A percentile compares a stretch with the other conserved stretches of the same genome.
Evolutionary conservation across 768 basidiomycete species (phyloP).

Genomic region (Rhodotorula kratochvilovae): DNA sequence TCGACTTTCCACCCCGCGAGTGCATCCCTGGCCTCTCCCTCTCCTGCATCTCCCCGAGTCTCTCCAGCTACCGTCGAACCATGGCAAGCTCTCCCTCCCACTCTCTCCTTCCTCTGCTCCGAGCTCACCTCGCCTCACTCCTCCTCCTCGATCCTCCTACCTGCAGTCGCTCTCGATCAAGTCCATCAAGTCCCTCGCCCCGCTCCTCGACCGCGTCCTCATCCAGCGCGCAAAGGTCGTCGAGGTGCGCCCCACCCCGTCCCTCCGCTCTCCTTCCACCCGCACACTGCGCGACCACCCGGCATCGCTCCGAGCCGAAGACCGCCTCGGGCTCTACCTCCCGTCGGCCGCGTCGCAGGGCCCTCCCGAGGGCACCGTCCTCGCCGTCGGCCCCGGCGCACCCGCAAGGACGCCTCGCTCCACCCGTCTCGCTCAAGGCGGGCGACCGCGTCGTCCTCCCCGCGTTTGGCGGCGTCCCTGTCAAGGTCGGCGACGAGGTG

Average conservation of each 20-base stretch:
- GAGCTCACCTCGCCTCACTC: neutral
- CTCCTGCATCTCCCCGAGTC: neutral
- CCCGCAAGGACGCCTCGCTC: conserved; percentile 76
- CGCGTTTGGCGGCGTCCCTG: conserved; percentile 90
- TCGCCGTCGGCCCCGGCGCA: conserved; percentile 92
- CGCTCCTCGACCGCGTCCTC: conserved; percentile 90
- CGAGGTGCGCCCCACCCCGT: conserved; percentile 62
- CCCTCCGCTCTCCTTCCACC: neutral
- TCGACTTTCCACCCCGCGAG: neutral
- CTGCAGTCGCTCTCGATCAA: conserved; percentile 56
- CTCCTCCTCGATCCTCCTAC: neutral
- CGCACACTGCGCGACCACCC: neutral
- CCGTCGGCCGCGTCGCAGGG: conserved; percentile 78
- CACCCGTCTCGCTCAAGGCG: conserved; percentile 71
- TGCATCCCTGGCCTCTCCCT: neutral
- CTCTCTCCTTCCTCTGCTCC: neutral
- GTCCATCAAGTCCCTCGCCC: conserved; percentile 81
- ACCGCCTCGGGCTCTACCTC: conserved; percentile 95
- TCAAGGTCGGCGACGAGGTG: conserved; percentile 96
- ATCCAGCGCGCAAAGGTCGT: conserved; percentile 97
- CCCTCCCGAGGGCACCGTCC: conserved; percentile 95
- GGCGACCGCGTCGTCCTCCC: conserved; percentile 92
- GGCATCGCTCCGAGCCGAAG: conserved; percentile 68
- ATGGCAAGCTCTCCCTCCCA: conserved; percentile 17
- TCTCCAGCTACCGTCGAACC: neutral